Evolutionary conservation across 306 rosid species (phyloP), one percentile per base, ranked within the genome.

Genomic region (Inga oerstediana): DNA sequence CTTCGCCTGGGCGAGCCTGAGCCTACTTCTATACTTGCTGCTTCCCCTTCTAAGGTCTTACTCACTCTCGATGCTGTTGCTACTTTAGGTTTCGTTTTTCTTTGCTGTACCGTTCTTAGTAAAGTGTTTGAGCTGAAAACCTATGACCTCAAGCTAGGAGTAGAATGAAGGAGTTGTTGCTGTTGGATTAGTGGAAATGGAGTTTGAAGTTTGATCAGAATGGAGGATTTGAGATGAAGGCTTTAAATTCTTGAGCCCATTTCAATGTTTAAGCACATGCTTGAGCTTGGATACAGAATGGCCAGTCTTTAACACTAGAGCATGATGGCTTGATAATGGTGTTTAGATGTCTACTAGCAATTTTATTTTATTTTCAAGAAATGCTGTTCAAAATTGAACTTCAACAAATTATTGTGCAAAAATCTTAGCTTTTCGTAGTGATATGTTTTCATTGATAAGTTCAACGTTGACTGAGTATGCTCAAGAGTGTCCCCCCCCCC

Each of bases 1-100:
- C 80, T 94, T 54, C 97, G 94, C 30, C 92, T 94, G 20, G 99
- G 98, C 75, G 98, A 97, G 15, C 99, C 98, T 44, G 94, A 88
- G 5, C 94, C 94, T 39, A 81, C 93, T 70, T 92, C 97, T 34
- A 88, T 97, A 77, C 91, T 88, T 62, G 95, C 97, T 34, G 89
- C 97, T 70, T 91, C 92, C 7, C 98, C 98, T 22, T 90, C 97
- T 65, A 92, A 92, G 94, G 99, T 90, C 7, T 13, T 44, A 56
- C 70, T 19, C 24, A 44, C 87, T 49, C 72, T 76, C 67, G 51
- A 75, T 67, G 48, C 59, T 35, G 19, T 51, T 54, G 11, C 35
- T 48, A 7, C 22, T 11, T 56, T 69, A 64, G 34, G 24, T 75
- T 10, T 27, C 65, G 24, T 35, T 65, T 75, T 70, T 32, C 58